Percentiles rank a stretch among this genome's conserved stretches.
phyloP scores from a whole-genome alignment of 106 monocot genomes.

The Dendrobium huoshanense region DNA sequence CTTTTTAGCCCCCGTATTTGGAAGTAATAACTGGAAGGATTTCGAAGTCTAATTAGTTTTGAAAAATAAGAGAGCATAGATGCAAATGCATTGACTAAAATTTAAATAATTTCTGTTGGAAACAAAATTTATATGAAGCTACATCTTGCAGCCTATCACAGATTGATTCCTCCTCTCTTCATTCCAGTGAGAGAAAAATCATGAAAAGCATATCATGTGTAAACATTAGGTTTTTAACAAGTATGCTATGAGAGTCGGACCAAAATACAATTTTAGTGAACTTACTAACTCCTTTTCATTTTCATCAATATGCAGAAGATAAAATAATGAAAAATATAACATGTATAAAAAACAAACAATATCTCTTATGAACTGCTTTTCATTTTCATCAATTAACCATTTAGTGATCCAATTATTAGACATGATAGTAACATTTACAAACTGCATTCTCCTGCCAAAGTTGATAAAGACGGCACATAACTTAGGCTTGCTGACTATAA shows the following conservation, averaged over 20 bases:
- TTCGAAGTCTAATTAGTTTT: constrained; percentile 5
- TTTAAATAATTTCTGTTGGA: background rate
- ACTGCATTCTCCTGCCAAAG: background rate
- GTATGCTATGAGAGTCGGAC: background rate
- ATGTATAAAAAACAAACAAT: background rate
- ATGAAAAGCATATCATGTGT: background rate
- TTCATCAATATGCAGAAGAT: background rate
- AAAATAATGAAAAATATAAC: background rate
- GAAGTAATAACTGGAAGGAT: constrained; percentile 61
- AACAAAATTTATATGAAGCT: background rate
- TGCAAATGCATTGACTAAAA: background rate
- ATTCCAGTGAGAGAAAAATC: background rate
- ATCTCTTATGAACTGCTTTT: background rate
- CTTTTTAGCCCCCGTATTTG: constrained; percentile 37
- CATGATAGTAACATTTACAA: background rate
- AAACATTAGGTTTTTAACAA: background rate
- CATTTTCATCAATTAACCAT: background rate
- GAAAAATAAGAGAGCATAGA: background rate
- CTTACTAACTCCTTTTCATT: background rate
- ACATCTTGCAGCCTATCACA: background rate
- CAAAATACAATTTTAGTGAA: background rate
- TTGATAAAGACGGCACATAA: background rate
- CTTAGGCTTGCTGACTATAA: too few species aligned
- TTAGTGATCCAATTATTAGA: background rate
- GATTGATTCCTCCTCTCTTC: background rate